These are phyloP conservation scores for Lasiodiplodia gonubiensis DNA, from an alignment of 2,329 filamentous ascomycete species.

Conservation along the genomic window DNA sequence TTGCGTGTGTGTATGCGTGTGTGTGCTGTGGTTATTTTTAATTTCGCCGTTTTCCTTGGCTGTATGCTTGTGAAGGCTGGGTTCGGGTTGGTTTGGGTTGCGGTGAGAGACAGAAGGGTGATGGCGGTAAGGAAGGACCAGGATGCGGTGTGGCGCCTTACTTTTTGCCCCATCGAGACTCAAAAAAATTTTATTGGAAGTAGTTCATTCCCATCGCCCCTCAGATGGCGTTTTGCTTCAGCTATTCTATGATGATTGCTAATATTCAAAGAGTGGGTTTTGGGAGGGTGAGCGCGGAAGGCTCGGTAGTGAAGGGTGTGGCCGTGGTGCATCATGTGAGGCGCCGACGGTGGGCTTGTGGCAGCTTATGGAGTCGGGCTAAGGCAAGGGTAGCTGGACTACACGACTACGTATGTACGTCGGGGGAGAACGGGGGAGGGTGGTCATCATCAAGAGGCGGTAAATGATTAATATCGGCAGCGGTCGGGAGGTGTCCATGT, in stretches of 20 bases:
- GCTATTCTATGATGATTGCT: slow-evolving; percentile 7
- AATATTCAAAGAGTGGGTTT: not conserved
- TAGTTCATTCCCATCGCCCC: not conserved
- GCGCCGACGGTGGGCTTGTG: slow-evolving; percentile 2
- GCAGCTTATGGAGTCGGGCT: slow-evolving; percentile 15
- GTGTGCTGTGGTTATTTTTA: not conserved
- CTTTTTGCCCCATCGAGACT: not conserved
- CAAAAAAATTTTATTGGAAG: not conserved
- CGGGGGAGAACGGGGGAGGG: not conserved
- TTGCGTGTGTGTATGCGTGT: not conserved
- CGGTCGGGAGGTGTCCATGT: not conserved
- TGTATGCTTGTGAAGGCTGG: not conserved
- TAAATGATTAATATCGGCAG: not conserved
- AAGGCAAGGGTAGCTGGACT: not conserved
- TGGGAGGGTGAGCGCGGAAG: not conserved
- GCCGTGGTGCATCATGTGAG: slow-evolving; percentile 25
- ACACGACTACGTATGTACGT: not conserved
- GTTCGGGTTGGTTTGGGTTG: not conserved
- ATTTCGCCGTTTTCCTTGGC: not conserved
- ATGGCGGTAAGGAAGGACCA: not conserved
- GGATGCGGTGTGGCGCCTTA: not conserved
- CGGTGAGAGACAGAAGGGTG: not conserved
- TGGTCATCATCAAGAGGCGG: not conserved
- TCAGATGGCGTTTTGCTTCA: not conserved
- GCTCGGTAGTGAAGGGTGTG: not conserved